Base-by-base conservation (phyloP, 2,329 filamentous ascomycete genomes). In the Aspergillus terreus region DNA sequence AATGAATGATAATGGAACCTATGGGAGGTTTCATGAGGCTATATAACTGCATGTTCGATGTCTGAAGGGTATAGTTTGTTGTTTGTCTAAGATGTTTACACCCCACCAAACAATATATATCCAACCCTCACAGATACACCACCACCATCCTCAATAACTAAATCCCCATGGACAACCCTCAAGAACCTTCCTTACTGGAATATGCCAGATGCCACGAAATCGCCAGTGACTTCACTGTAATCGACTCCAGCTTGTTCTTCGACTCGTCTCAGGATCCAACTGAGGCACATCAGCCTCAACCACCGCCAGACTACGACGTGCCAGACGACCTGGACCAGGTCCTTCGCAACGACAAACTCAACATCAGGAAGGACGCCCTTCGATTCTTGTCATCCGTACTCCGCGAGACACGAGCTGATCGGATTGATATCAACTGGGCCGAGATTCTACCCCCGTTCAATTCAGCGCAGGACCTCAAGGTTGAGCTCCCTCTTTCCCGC, bases 191-290 rank as follows among this genome's bases (percentile, higher is more conserved):
- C 17, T 57, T 75, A 6, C 62, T 79, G 6, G 72, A 78, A 15
- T 81, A 79, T 55, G 77, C 78, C 17, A 71, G 76, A 21, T 73
- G 70, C 45, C 63, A 78, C 51, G 70, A 70, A 3, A 65, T 79
- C 19, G 72, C 70, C 30, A 62, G 51, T 46, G 63, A 76, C 51
- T 72, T 72, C 58, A 62, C 61, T 4, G 58, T 58, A 4, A 57
- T 68, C 1, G 50, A 68, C 42, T 65, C 67, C 2, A 35, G 60
- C 38, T 25, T 52, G 19, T 46, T 51, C 33, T 33, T 62, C 46
- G 38, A 63, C 32, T 9, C 3, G 27, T 5, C 27, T 30, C 27
- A 30, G 27, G 30, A 59, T 15, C 33, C 30, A n/a, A 50, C 44
- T 48, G 50, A 54, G 14, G 58, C 6, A 21, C 46, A 59, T n/a